phyloP scores from a whole-genome alignment of 768 basidiomycete species.

The Lactarius akahatsu region DNA sequence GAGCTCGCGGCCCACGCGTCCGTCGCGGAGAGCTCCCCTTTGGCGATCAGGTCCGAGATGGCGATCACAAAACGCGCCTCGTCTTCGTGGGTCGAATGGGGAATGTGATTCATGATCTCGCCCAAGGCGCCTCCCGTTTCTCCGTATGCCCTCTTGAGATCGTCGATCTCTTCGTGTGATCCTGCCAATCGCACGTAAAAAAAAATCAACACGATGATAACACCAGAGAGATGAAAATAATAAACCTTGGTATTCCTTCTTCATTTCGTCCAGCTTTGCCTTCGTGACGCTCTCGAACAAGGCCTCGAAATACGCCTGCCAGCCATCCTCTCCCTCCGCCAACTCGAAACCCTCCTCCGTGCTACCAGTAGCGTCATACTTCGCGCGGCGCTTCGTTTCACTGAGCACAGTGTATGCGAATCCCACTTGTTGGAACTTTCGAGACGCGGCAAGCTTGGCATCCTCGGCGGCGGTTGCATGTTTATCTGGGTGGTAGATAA shows the following conservation, averaged over 20 bases:
- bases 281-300: conserved; percentile 86
- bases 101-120: conserved; percentile 80
- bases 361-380: conserved; percentile 83
- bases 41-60: conserved; percentile 65
- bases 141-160: conserved; percentile 73
- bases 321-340: conserved; percentile 76
- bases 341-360: conserved; percentile 78
- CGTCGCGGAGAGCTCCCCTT: conserved; percentile 55
- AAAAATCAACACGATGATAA: neutral
- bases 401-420: conserved; percentile 90
- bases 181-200: conserved; percentile 46
- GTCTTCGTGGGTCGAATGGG: conserved; percentile 81
- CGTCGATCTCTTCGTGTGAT: conserved; percentile 79
- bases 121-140: conserved; percentile 72
- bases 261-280: conserved; percentile 88
- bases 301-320: conserved; percentile 94
- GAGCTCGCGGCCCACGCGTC: conserved; percentile 66
- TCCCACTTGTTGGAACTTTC: conserved; percentile 88
- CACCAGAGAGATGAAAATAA: conserved; percentile 18
- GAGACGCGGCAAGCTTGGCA: conserved; percentile 65
- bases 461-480: conserved; percentile 59
- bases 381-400: conserved; percentile 69
- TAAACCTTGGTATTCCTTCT: conserved; percentile 89
- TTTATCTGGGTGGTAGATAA: conserved; percentile 89
- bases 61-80: conserved; percentile 77